Evolutionary conservation across 2,329 filamentous ascomycete species (phyloP).

Genomic region (Chalaropsis ovoidea): DNA sequence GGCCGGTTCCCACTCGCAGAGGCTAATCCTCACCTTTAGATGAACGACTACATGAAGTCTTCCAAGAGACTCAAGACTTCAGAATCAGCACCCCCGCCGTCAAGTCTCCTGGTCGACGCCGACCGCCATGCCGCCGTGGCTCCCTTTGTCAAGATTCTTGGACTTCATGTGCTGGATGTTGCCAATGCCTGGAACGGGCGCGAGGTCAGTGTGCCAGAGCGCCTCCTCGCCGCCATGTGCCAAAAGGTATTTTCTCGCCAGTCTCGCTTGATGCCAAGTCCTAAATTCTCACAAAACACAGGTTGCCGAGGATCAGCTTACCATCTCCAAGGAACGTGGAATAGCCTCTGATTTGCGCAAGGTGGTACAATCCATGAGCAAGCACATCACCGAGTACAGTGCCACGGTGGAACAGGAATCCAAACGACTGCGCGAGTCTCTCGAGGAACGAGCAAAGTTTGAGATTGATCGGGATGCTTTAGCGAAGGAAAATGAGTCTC

Average conservation of each 20-base stretch:
- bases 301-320: conserved; percentile 34
- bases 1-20: not conserved
- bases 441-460: conserved; percentile 42
- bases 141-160: conserved; percentile 24
- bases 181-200: conserved; percentile 17
- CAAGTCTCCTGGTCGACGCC: conserved; percentile 21
- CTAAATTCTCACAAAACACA: conserved; percentile 17
- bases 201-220: conserved; percentile 17
- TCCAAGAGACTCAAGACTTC: conserved; percentile 21
- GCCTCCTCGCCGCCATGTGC: conserved; percentile 23
- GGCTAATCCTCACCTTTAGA: not conserved
- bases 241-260: conserved; percentile 21
- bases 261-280: not conserved
- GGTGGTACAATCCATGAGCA: conserved; percentile 38
- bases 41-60: conserved; percentile 15
- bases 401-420: conserved; percentile 39
- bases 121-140: conserved; percentile 22
- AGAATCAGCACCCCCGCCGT: not conserved
- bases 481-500: conserved; percentile 33
- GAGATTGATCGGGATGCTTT: conserved; percentile 37
- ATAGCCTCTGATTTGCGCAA: conserved; percentile 32
- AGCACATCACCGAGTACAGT: conserved; percentile 39
- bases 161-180: conserved; percentile 21
- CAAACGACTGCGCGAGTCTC: conserved; percentile 39
- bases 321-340: conserved; percentile 34